A percentile compares a stretch with the other conserved stretches of the same genome.
Conservation (phyloP, 2,329 filamentous ascomycete genomes). For the Trichoderma semiorbis region DNA sequence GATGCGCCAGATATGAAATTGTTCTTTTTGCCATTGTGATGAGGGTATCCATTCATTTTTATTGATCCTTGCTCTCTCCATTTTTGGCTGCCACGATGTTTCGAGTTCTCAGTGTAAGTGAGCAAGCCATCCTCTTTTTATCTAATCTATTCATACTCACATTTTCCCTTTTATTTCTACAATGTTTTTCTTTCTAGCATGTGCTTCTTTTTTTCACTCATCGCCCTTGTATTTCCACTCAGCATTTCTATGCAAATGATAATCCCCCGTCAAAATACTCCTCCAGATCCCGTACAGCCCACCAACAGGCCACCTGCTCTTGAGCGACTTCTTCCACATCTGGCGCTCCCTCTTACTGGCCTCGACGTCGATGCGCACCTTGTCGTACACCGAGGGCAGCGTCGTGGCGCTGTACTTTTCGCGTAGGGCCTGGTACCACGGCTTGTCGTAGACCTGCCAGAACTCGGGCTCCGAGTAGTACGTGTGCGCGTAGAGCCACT, state of each 20-base stretch:
- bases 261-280: conserved; percentile 56
- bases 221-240: conserved; percentile 50
- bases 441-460: conserved; percentile 58
- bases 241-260: conserved; percentile 50
- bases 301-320: conserved; percentile 52
- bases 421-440: conserved; percentile 61
- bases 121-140: not conserved
- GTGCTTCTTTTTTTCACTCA: not conserved
- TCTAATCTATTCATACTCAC: not conserved
- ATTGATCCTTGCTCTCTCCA: not conserved
- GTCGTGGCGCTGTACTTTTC: conserved; percentile 58
- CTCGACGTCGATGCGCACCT: conserved; percentile 57
- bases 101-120: not conserved
- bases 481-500: conserved; percentile 84
- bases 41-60: not conserved
- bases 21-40: not conserved
- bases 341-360: conserved; percentile 39
- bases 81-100: too few relatives aligned
- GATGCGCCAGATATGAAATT: not conserved
- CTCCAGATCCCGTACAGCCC: conserved; percentile 59
- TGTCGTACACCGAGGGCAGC: conserved; percentile 67
- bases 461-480: conserved; percentile 75
- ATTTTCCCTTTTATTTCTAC: not conserved
- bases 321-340: conserved; percentile 41
- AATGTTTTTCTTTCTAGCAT: not conserved